Evolutionary conservation across 2,329 filamentous ascomycete species (phyloP).

Genomic region (Fusarium veterinarium): DNA sequence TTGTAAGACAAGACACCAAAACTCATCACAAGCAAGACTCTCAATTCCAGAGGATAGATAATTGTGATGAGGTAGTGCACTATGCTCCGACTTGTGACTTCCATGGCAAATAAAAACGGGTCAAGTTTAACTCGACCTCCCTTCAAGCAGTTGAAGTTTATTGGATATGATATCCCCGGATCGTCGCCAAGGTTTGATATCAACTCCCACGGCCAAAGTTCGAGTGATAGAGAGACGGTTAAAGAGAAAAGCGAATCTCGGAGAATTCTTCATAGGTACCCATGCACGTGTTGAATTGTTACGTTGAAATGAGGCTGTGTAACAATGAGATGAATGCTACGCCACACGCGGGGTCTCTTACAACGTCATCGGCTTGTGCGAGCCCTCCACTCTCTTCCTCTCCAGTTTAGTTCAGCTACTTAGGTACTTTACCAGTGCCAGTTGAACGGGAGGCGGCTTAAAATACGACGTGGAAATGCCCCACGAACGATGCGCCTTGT

Average conservation of each 20-base stretch:
- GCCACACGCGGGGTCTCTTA: constrained; percentile 29
- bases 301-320: constrained; percentile 26
- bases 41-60: neutral
- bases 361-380: constrained; percentile 21
- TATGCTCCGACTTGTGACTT: neutral
- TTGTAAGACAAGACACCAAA: neutral
- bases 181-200: constrained; percentile 8
- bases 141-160: neutral
- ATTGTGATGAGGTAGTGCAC: neutral
- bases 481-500: neutral
- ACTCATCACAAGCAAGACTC: neutral
- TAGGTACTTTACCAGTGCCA: neutral
- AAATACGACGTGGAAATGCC: constrained; percentile 8
- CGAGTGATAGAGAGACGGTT: neutral
- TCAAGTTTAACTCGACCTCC: constrained; percentile 10
- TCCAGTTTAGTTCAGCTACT: no score
- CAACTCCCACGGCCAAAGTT: neutral
- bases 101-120: neutral
- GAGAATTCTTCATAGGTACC: neutral
- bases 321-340: constrained; percentile 5
- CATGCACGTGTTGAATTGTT: neutral
- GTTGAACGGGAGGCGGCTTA: neutral
- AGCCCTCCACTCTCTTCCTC: neutral
- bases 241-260: neutral
- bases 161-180: neutral